Evolutionary conservation across 768 basidiomycete species (phyloP), one percentile per base, ranked within the genome.

Genomic region (Kwoniella dejecticola): DNA sequence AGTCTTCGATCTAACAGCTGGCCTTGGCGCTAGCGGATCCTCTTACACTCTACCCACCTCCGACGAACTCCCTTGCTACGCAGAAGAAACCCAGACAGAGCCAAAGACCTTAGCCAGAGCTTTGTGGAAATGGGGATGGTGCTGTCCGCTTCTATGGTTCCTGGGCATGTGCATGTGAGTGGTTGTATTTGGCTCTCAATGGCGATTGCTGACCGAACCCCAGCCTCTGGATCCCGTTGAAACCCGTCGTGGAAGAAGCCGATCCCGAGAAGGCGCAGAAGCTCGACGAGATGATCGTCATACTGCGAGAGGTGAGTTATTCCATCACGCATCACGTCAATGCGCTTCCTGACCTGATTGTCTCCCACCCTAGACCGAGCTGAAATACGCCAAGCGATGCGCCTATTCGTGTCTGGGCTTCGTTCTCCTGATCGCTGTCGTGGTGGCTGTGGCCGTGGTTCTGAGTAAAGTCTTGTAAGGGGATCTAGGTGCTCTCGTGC

Each of bases 121-220:
- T 13, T 62, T 73, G 29, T 76, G 71, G 71, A 55, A 45, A 45
- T 73, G 68, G 67, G 74, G 74, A 2, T 76, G 63, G 54, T 11
- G 69, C 2, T 69, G 60, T 42, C 74, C 74, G 15, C 31, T 71
- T 3, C 48, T 76, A 7, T 76, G 74, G 74, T 41, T 69, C 23
- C 42, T 76, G 3, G 74, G 74, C 6, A 66, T 68, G 57, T 66
- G 62, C 31, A 73, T 76, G 74, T 76, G 53, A 68, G 74, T 69
- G 10, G 5, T 46, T 8, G 2, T 30, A 6, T 29, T 5, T 17
- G 44, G 24, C 40, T 56, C 10, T 38, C 29, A 38, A 8, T 38
- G 44, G 11, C 24, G 3, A 11, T n/a, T 45, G 44, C 21, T 48
- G 48, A 53, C 41, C n/a, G 5, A 10, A 21, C 24, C 19, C 31